These are phyloP conservation scores for Apiospora marii DNA, from an alignment of 2,329 filamentous ascomycete species.

Conservation along the genomic window DNA sequence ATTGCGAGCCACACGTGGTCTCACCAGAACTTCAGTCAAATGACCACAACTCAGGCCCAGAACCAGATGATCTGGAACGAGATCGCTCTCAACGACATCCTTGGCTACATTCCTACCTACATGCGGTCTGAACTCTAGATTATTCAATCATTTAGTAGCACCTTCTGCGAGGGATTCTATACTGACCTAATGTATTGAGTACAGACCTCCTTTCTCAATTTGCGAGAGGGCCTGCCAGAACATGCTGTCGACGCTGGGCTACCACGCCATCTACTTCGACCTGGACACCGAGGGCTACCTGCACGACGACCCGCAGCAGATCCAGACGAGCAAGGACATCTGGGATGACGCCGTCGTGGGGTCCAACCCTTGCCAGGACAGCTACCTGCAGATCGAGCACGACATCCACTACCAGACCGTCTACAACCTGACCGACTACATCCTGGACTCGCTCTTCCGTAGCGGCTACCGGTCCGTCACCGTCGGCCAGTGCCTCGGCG, in stretches of 20 bases:
- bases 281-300: constrained; percentile 45
- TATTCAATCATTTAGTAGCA: too few relatives aligned
- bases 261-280: constrained; percentile 43
- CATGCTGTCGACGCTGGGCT: constrained; percentile 40
- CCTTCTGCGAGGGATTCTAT: background rate
- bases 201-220: constrained; percentile 43
- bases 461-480: constrained; percentile 57
- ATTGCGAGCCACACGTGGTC: constrained; percentile 46
- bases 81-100: constrained; percentile 44
- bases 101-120: constrained; percentile 45
- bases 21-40: constrained; percentile 43
- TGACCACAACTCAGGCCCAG: constrained; percentile 39
- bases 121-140: constrained; percentile 37
- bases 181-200: background rate
- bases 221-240: constrained; percentile 39
- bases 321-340: constrained; percentile 47
- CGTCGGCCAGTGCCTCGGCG: constrained; percentile 63
- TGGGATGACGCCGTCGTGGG: constrained; percentile 45
- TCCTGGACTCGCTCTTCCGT: constrained; percentile 49
- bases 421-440: constrained; percentile 55
- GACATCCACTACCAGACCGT: constrained; percentile 57
- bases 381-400: constrained; percentile 50
- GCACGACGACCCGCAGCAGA: constrained; percentile 41
- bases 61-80: constrained; percentile 46
- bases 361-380: constrained; percentile 39